These are phyloP conservation scores for Trametes cinnabarina DNA, from an alignment of 768 basidiomycete genomes.

Conservation along the genomic window DNA sequence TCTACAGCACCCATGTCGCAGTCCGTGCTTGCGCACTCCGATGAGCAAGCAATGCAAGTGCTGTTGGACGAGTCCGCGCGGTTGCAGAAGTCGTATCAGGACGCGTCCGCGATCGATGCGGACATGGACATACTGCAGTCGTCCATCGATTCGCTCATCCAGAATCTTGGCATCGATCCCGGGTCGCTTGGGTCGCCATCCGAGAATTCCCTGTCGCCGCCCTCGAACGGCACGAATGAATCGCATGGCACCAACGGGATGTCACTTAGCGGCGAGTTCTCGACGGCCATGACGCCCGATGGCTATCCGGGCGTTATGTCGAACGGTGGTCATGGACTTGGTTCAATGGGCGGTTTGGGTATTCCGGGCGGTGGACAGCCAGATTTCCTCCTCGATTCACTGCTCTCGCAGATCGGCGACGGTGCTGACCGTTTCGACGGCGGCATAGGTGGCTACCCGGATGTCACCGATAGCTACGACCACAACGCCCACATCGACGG, in stretches of 20 bases:
- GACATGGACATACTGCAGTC: constrained; percentile 70
- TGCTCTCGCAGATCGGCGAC: constrained; percentile 12
- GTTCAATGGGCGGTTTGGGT: neutral
- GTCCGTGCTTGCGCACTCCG: constrained; percentile 22
- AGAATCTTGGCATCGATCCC: constrained; percentile 67
- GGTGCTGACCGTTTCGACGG: neutral
- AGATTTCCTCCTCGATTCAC: constrained; percentile 16
- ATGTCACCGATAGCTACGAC: constrained; percentile 34
- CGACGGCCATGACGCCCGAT: neutral
- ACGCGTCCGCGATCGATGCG: constrained; percentile 61
- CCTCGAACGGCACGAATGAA: neutral
- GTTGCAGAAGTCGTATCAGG: constrained; percentile 57
- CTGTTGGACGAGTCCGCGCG: constrained; percentile 39
- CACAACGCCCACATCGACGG: constrained; percentile 33
- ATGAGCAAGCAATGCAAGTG: constrained; percentile 32
- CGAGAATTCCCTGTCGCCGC: neutral
- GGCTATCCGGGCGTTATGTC: neutral
- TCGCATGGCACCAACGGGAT: neutral
- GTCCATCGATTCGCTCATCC: constrained; percentile 69
- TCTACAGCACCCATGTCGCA: constrained; percentile 27
- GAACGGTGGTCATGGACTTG: neutral
- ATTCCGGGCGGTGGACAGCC: constrained; percentile 1
- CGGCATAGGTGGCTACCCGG: constrained; percentile 23
- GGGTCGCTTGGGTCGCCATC: constrained; percentile 25
- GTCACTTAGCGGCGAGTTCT: neutral